Evolutionary conservation across 257 asterid genomes (phyloP).

Genomic region (Haberlea rhodopensis): DNA sequence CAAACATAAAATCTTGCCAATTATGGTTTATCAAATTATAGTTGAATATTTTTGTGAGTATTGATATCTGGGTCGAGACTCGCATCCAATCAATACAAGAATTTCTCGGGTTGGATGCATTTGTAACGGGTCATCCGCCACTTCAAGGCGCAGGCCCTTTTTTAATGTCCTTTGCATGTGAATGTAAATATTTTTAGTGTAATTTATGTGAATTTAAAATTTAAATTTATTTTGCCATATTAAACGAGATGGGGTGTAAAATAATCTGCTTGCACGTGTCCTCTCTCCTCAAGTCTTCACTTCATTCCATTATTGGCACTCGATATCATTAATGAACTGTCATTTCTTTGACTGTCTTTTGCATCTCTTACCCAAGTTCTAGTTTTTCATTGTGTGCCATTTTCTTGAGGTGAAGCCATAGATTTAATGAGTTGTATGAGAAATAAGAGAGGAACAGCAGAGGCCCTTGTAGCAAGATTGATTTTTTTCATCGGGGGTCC

Average conservation of each 20-base stretch:
- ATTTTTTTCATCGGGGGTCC: background rate
- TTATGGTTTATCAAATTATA: too few relatives aligned
- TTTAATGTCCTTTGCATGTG: background rate
- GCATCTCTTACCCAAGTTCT: background rate
- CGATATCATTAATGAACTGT: background rate
- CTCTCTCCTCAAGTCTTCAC: background rate
- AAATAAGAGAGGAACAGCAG: slow-evolving; percentile 14
- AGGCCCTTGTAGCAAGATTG: slow-evolving; percentile 24
- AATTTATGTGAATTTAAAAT: too few relatives aligned
- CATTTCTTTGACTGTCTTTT: background rate
- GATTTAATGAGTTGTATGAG: too few relatives aligned
- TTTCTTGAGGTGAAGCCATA: background rate
- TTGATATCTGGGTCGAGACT: too few relatives aligned
- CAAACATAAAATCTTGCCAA: too few relatives aligned
- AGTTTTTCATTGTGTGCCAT: background rate
- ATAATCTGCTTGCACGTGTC: background rate
- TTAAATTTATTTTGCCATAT: background rate
- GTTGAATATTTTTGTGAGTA: too few relatives aligned
- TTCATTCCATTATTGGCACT: background rate
- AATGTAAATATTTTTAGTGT: background rate
- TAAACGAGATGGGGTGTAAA: background rate
- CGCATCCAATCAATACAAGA: too few relatives aligned
- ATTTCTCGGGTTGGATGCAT: background rate
- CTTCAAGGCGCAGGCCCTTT: background rate
- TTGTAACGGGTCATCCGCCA: background rate